Evolutionary conservation across 495 filamentous ascomycete species (phyloP), one percentile per base, ranked within the genome.

Genomic region (Aspergillus heteromorphus): DNA sequence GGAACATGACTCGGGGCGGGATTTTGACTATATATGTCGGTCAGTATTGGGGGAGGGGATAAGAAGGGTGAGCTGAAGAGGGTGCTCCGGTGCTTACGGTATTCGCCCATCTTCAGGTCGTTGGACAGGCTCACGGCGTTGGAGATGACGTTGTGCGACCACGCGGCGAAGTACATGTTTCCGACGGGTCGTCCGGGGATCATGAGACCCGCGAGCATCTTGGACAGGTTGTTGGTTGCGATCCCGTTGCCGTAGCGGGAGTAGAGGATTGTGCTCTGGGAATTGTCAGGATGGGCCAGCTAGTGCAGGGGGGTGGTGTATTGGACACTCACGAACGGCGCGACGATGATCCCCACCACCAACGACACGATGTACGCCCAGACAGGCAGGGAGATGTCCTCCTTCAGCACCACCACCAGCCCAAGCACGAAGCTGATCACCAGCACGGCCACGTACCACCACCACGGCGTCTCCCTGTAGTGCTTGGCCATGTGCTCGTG

Each of bases 351-450:
- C 16, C 70, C 70, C 0, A 67, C 29, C 2, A 70, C 11, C 10
- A 73, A 27, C 0, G 79, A 58, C 13, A 85, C 55, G 23, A 85
- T 61, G 55, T 78, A 83, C 2, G 72, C 81, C 82, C 80, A 84
- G 29, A 59, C 74, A 0, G 82, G 77, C 10, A 84, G 66, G 0
- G 78, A 79, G 17, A 75, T 73, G 8, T 79, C 61, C 40, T 74
- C 73, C 56, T 71, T 70, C 49, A 77, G 67, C 20, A 73, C 70
- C 11, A 73, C 70, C 25, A 74, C 67, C 9, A 84, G 59, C 6
- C 78, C 82, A 1, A 79, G 65, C 29, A 79, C 52, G 45, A 81
- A 78, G 41, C 73, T 76, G 21, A 69, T 41, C 20, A 79, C 55
- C 13, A 84, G 65, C 2, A 80, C 62, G 0, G 53, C 49, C 0